A percentile compares a stretch with the other conserved stretches of the same genome.
phyloP scores from a whole-genome alignment of 169 alveolate genomes.

The Cryptosporidium andersoni region DNA sequence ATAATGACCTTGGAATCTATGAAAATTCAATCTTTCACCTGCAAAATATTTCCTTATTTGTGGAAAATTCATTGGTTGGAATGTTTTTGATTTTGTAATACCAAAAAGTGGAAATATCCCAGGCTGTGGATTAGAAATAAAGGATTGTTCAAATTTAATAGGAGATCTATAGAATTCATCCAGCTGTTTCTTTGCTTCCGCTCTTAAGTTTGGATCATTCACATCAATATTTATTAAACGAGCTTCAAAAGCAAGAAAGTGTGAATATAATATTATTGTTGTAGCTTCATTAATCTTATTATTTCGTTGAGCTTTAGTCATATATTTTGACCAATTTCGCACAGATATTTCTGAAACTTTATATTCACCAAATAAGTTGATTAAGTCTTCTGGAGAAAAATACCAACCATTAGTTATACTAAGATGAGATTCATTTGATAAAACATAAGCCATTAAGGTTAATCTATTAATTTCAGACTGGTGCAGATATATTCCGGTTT shows the following conservation, averaged over 20 bases:
- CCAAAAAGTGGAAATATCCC: constrained; percentile 38
- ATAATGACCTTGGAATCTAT: constrained; percentile 42
- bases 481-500: constrained; percentile 22
- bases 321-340: constrained; percentile 11
- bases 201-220: not conserved
- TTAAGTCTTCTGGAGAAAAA: constrained; percentile 1
- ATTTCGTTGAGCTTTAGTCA: constrained; percentile 13
- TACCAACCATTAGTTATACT: not conserved
- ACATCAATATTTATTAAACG: not conserved
- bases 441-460: constrained; percentile 34
- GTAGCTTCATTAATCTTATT: not conserved
- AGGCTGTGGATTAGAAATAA: constrained; percentile 16
- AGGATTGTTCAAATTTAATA: not conserved
- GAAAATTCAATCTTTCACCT: constrained; percentile 27
- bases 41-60: not conserved
- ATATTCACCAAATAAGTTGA: constrained; percentile 11
- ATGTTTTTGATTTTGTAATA: not conserved
- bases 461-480: constrained; percentile 49
- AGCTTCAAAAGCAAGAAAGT: constrained; percentile 28
- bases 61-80: constrained; percentile 1
- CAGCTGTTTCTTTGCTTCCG: not conserved
- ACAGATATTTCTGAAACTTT: constrained; percentile 30
- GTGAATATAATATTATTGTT: constrained; percentile 5
- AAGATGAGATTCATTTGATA: not conserved
- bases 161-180: constrained; percentile 23